A percentile compares a stretch with the other conserved stretches of the same genome.
These are phyloP conservation scores for Tetramitus jugosus DNA, from an alignment of 208 protist species.

Conservation along the genomic window DNA sequence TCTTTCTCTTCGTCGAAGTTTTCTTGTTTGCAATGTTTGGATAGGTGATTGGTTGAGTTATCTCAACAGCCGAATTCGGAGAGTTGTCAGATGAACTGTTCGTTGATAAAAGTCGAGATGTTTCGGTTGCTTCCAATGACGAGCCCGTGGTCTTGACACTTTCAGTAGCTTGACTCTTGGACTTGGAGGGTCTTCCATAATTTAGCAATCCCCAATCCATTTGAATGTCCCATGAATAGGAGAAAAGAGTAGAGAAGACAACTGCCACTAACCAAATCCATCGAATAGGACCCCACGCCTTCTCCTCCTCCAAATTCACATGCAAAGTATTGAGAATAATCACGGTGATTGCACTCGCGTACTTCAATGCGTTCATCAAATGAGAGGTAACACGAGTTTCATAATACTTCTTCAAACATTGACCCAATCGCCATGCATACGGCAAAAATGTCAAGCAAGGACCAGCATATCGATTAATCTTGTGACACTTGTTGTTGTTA, in stretches of 20 bases:
- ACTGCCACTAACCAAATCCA: not conserved
- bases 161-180: not conserved
- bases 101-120: too few species aligned
- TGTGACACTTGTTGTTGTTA: not conserved
- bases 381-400: not conserved
- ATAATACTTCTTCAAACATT: conserved; percentile 18
- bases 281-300: conserved; percentile 4
- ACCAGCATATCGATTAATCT: conserved; percentile 13
- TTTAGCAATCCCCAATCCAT: conserved; percentile 25
- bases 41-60: not conserved
- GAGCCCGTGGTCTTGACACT: not conserved
- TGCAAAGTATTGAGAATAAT: conserved; percentile 23
- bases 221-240: conserved; percentile 18
- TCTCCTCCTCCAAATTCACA: not conserved
- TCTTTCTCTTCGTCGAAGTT: too few species aligned
- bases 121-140: too few species aligned
- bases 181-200: not conserved
- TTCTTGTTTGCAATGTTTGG: too few species aligned
- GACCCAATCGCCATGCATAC: conserved; percentile 12
- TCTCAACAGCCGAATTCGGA: too few species aligned
- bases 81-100: too few species aligned
- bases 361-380: conserved; percentile 18
- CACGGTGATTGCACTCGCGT: not conserved
- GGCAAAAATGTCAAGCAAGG: conserved; percentile 18
- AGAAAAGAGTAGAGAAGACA: not conserved